A percentile compares a stretch with the other conserved stretches of the same genome.
Evolutionary conservation across 225 moss, liverwort and hornwort genomes (phyloP).

Genomic region (Anthoceros angustus): DNA sequence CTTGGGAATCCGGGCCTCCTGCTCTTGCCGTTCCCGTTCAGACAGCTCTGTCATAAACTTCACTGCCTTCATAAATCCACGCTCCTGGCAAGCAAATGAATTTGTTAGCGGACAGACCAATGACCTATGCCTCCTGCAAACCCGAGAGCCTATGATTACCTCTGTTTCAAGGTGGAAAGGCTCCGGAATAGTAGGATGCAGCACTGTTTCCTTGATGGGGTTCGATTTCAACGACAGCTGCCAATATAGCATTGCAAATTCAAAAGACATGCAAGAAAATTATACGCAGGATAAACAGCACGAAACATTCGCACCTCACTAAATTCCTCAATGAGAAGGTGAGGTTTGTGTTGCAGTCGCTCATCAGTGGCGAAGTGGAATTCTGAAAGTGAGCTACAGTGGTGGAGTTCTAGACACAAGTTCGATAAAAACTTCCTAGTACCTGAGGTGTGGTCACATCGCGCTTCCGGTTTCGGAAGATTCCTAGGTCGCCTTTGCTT

Average conservation of each 20-base stretch:
- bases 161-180: conserved; percentile 88
- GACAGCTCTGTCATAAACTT: conserved; percentile 35
- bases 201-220: conserved; percentile 16
- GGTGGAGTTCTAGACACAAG: not conserved
- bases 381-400: conserved; percentile 9
- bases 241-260: too few species aligned
- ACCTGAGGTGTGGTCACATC: conserved; percentile 60
- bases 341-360: conserved; percentile 45
- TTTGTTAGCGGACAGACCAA: not conserved
- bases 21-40: conserved; percentile 50
- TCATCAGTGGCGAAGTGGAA: conserved; percentile 89
- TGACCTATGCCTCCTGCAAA: not conserved
- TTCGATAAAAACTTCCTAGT: not conserved
- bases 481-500: conserved; percentile 54
- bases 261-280: too few species aligned
- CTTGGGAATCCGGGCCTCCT: conserved; percentile 62
- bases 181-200: conserved; percentile 25
- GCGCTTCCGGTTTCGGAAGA: conserved; percentile 48
- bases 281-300: not conserved
- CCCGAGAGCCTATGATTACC: conserved; percentile 8
- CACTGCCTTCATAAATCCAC: conserved; percentile 29
- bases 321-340: conserved; percentile 38
- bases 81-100: conserved; percentile 10
- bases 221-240: conserved; percentile 48
- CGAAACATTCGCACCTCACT: conserved; percentile 32